Evolutionary conservation across 805 yeast genomes (phyloP).

Genomic region (Schwanniomyces vanrijiae): DNA sequence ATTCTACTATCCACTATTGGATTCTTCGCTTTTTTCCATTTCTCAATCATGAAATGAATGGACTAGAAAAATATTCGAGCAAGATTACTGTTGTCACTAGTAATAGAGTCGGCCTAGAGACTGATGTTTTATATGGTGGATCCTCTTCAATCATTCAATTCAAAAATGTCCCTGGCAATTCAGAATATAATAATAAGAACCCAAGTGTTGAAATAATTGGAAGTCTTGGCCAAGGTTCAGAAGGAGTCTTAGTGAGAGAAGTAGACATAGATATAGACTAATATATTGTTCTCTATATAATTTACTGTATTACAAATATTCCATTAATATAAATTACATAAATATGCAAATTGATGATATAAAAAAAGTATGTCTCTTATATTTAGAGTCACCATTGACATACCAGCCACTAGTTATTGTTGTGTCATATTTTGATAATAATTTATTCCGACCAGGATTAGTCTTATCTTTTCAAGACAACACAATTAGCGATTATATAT

Average conservation of each 20-base stretch:
- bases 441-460: too few relatives aligned
- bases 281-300: neutral
- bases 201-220: constrained; percentile 56
- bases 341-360: too few relatives aligned
- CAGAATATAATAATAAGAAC: constrained; percentile 41
- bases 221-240: constrained; percentile 59
- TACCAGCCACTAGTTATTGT: too few relatives aligned
- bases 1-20: constrained; percentile 69
- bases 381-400: too few relatives aligned
- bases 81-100: constrained; percentile 50
- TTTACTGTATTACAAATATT: too few relatives aligned
- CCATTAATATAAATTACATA: too few relatives aligned
- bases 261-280: constrained; percentile 35
- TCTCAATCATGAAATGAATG: constrained; percentile 35
- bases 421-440: too few relatives aligned
- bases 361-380: too few relatives aligned
- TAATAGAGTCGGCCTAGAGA: constrained; percentile 81
- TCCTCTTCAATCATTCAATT: constrained; percentile 59
- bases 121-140: constrained; percentile 65
- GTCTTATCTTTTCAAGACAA: too few relatives aligned
- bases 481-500: too few relatives aligned
- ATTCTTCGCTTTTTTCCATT: constrained; percentile 67
- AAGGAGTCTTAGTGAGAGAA: constrained; percentile 64
- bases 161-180: constrained; percentile 26
- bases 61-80: constrained; percentile 18